Conservation (phyloP, 2,329 filamentous ascomycete genomes). For the Triangularia setosa region DNA sequence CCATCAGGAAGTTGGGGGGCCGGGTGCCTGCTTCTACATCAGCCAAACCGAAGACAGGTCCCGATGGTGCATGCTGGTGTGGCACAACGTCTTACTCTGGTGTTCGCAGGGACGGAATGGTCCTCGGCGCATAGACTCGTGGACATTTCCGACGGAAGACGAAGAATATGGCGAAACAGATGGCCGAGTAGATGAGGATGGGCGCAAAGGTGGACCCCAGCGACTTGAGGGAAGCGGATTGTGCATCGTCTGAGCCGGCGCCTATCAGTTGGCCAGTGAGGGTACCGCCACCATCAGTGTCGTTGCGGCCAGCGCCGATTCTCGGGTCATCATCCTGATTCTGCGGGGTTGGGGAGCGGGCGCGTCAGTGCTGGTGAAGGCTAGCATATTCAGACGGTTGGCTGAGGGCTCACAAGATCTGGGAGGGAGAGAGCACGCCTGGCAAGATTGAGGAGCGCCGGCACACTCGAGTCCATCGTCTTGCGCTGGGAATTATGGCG, state of each 20-base stretch:
- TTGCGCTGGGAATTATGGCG: background rate
- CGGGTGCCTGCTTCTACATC: conserved; percentile 43
- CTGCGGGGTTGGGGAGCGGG: conserved; percentile 16
- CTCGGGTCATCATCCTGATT: conserved; percentile 36
- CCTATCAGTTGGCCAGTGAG: conserved; percentile 32
- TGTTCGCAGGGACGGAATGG: conserved; percentile 46
- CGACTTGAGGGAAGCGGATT: conserved; percentile 39
- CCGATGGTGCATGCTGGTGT: conserved; percentile 31
- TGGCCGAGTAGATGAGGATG: conserved; percentile 43
- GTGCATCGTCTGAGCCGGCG: conserved; percentile 23
- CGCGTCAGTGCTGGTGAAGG: background rate
- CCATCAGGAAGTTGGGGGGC: conserved; percentile 54
- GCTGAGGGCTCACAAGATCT: background rate
- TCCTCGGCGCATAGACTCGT: conserved; percentile 54
- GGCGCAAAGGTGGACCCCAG: conserved; percentile 52
- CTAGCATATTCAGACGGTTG: background rate
- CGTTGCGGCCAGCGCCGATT: conserved; percentile 41
- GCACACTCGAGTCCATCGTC: conserved; percentile 1
- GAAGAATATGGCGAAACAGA: conserved; percentile 52
- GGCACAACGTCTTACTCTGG: conserved; percentile 43
- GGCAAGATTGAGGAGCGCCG: background rate
- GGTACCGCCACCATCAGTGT: conserved; percentile 38
- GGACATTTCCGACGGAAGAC: conserved; percentile 44
- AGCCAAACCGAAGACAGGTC: background rate
- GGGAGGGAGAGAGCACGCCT: background rate